phyloP scores from a whole-genome alignment of 148 eudicot species.

The Nepenthes gracilis region DNA sequence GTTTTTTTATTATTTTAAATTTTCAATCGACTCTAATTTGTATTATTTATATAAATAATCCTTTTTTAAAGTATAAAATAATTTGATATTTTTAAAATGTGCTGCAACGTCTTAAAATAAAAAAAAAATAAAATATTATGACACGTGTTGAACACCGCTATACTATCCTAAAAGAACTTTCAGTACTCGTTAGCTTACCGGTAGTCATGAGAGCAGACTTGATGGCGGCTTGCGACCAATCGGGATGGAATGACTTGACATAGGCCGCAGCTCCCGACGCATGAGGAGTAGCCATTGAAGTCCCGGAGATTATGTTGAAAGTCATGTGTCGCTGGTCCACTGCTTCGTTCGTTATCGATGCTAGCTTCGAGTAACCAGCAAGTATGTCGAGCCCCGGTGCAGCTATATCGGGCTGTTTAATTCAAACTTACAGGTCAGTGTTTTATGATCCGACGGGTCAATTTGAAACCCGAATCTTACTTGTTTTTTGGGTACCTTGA shows the following conservation, averaged over 20 bases:
- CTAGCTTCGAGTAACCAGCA: slow-evolving; percentile 47
- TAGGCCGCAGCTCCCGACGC: slow-evolving; percentile 66
- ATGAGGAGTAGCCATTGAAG: slow-evolving; percentile 90
- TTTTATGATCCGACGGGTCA: not conserved
- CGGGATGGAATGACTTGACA: slow-evolving; percentile 68
- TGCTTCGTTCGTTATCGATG: slow-evolving; percentile 20
- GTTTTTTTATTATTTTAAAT: no score
- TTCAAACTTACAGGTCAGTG: not conserved
- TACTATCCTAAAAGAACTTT: no score
- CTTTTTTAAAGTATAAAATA: no score
- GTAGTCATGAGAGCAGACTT: slow-evolving; percentile 97
- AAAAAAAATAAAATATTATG: no score
- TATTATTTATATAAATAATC: no score
- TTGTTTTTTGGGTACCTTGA: slow-evolving; percentile 34
- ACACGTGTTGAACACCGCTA: no score
- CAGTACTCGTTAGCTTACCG: slow-evolving; percentile 14
- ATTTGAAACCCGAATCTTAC: not conserved
- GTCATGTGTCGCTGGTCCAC: slow-evolving; percentile 24
- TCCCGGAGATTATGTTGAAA: slow-evolving; percentile 56
- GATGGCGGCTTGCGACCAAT: slow-evolving; percentile 81
- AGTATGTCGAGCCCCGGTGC: slow-evolving; percentile 76
- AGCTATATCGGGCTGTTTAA: slow-evolving; percentile 61
- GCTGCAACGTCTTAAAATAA: no score
- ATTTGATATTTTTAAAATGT: no score
- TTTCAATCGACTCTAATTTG: no score